Evolutionary conservation across 768 basidiomycete genomes (phyloP).

Genomic region (Russula sp.): DNA sequence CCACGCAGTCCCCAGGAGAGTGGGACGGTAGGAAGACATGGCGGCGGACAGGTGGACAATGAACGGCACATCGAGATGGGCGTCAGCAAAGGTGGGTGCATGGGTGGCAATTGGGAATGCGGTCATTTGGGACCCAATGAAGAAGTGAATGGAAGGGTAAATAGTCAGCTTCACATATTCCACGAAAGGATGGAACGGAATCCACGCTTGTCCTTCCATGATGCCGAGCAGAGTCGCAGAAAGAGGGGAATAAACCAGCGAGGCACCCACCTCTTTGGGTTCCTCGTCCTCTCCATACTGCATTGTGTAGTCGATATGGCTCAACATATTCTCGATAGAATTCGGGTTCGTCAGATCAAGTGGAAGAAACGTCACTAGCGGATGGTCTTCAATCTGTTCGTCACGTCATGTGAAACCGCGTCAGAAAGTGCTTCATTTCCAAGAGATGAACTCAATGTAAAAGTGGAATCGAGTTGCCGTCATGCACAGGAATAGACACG

Average conservation of each 20-base stretch:
- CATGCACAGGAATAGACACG: conserved; percentile 9
- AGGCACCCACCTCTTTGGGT: conserved; percentile 69
- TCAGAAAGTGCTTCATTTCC: conserved; percentile 10
- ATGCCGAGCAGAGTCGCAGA: conserved; percentile 1
- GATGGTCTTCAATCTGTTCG: conserved; percentile 94
- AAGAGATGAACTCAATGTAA: background rate
- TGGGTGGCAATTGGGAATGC: conserved; percentile 11
- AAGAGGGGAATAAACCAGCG: conserved; percentile 1
- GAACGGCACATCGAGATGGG: conserved; percentile 1
- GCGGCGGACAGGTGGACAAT: background rate
- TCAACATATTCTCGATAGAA: conserved; percentile 82
- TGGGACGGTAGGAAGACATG: background rate
- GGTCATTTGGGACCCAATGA: background rate
- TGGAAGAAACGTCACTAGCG: conserved; percentile 93
- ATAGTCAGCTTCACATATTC: conserved; percentile 10
- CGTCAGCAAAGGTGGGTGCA: conserved; percentile 4
- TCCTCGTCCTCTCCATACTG: conserved; percentile 99
- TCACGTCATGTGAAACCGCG: conserved; percentile 14
- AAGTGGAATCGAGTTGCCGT: conserved; percentile 3
- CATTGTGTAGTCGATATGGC: conserved; percentile 97
- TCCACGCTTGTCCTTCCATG: conserved; percentile 8
- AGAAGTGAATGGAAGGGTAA: conserved; percentile 4
- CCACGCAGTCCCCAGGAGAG: background rate
- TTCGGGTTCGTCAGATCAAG: conserved; percentile 87
- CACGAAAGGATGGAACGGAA: conserved; percentile 9